phyloP scores from a whole-genome alignment of 2,329 filamentous ascomycete genomes.

The Tolypocladium sp. region DNA sequence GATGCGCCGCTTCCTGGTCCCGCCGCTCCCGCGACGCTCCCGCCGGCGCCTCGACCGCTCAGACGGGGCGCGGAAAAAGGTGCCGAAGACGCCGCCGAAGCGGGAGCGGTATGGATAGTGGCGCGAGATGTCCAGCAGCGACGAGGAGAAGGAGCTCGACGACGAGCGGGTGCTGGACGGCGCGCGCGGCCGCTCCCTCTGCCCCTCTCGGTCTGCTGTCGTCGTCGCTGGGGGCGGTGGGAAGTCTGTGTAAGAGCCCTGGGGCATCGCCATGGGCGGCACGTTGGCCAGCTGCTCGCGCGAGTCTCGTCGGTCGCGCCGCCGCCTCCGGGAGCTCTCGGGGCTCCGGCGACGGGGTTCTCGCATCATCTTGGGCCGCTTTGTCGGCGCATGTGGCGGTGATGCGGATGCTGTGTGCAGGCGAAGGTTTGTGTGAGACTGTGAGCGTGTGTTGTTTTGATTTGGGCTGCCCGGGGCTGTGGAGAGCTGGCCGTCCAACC shows the following conservation, averaged over 20 bases:
- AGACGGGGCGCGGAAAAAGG: constrained; percentile 55
- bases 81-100: constrained; percentile 45
- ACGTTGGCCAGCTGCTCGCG: constrained; percentile 16
- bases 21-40: constrained; percentile 23
- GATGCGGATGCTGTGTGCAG: not conserved
- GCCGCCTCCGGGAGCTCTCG: constrained; percentile 44
- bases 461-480: not conserved
- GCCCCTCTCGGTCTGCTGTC: not conserved
- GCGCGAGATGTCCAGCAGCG: constrained; percentile 58
- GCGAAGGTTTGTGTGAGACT: not conserved
- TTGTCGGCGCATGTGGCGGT: constrained; percentile 11
- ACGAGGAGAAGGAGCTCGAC: constrained; percentile 44
- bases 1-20: constrained; percentile 42
- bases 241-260: not conserved
- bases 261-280: constrained; percentile 9
- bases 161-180: constrained; percentile 29
- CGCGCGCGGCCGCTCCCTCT: constrained; percentile 9
- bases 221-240: not conserved
- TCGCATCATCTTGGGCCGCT: constrained; percentile 39
- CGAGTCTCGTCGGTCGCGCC: constrained; percentile 22
- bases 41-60: constrained; percentile 36
- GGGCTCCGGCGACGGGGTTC: constrained; percentile 47
- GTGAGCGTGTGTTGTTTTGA: constrained; percentile 1
- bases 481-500: not conserved
- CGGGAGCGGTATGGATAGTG: constrained; percentile 35